Evolutionary conservation across 257 asterid species (phyloP), one percentile per base, ranked within the genome.

Genomic region (Apocynum venetum): DNA sequence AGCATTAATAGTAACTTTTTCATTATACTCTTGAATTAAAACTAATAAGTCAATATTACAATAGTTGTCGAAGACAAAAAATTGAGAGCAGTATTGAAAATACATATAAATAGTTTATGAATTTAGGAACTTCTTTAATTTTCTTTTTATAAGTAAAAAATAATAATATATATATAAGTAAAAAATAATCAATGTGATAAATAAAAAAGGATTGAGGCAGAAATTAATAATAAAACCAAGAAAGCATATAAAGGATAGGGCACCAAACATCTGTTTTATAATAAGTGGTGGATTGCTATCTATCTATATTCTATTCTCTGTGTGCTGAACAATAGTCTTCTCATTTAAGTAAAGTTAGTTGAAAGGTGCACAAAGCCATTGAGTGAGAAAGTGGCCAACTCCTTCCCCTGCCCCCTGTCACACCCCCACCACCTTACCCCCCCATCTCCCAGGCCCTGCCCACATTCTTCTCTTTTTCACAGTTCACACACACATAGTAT

Each of bases 331-430:
- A 80, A 77, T 88, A 86, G 87, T 85, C 93, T 90, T 92, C 80
- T 80, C 81, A 86, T 83, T 73, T 12, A 87, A 90, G 95, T 82
- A 84, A 91, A 84, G 92, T 85, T 81, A n/a, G 93, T 83, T 85
- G 90, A 70, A 84, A 70, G 80, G 78, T 60, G 76, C 84, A 73
- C 82, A 76, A 80, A 55, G 81, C 80, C 51, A 75, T 82, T 82
- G 87, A 85, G 91, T 85, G 86, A 82, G 72, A 75, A 61, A 83
- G 80, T 83, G 82, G 82, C 83, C 90, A 88, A 89, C 89, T 10
- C 40, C 64, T 76, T 81, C 75, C 76, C 53, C 71, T 83, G 10
- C 0, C 51, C 57, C 61, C 44, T 44, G 44, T 9, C 14, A n/a
- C 3, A 31, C 35, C 9, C 6, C 11, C 56, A 4, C 69, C 65